Evolutionary conservation across 768 basidiomycete genomes (phyloP), one percentile per base, ranked within the genome.

Genomic region (Lentinula boryana): DNA sequence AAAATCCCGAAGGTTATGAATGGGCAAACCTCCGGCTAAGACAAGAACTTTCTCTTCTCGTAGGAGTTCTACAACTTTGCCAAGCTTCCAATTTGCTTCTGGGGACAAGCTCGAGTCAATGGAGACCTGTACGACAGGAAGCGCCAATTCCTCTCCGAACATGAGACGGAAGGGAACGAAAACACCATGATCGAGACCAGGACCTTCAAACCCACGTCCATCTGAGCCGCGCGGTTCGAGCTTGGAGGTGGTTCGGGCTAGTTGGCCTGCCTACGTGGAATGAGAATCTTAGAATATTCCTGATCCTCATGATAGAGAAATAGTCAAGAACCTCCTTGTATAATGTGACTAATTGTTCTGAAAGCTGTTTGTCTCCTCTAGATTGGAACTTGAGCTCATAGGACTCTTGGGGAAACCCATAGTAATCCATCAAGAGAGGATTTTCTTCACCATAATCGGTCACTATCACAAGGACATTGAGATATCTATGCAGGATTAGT

Each of bases 391-490:
- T 82, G 57, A 88, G 68, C 61, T 83, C 50, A 67, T 91, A 91
- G 9, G 86, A 62, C 54, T 79, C 74, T 7, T 75, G 74, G 33
- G 77, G 76, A 68, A 93, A 93, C 3, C 85, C 85, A 67, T 80
- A 90, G 68, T 89, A 91, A 67, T 91, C 90, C 77, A 83, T 83
- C 43, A 90, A 68, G 16, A 92, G 73, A 3, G 90, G 89, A 64
- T 91, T 91, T 65, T 85, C 82, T 62, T 86, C 84, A 4, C 85
- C 87, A 63, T 91, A 92, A 68, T 93, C 87, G 38, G 88, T 85
- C 23, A 91, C 89, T 89, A n/a, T 49, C 12, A 57, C 27, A 18
- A 27, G 16, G 9, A 4, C 12, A 46, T 16, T 33, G 51, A n/a
- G 36, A 8, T 27, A 56, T 9, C 6, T 40, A 44, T 32, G 32